phyloP scores from a whole-genome alignment of 2,329 filamentous ascomycete species.

The Aureobasidium melanogenum region DNA sequence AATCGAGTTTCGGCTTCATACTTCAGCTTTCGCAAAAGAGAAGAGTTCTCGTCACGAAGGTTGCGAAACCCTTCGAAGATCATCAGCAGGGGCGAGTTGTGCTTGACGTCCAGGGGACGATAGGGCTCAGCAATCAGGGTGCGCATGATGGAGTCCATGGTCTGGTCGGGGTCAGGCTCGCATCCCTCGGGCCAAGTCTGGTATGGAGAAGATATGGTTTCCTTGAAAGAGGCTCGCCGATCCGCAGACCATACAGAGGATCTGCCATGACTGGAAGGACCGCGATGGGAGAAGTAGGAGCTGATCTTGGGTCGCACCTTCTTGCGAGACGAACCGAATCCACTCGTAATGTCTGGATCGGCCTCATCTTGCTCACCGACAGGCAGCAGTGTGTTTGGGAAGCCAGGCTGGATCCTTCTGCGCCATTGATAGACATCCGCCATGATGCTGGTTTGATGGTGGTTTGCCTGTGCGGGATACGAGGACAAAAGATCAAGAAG shows the following conservation, averaged over 20 bases:
- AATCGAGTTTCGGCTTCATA: slow-evolving; percentile 20
- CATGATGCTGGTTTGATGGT: slow-evolving; percentile 16
- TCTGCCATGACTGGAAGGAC: slow-evolving; percentile 14
- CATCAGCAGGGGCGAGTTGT: slow-evolving; percentile 32
- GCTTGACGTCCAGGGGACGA: slow-evolving; percentile 20
- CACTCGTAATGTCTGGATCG: slow-evolving; percentile 23
- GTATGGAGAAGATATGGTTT: neutral
- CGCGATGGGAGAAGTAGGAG: slow-evolving; percentile 31
- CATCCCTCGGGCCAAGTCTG: neutral
- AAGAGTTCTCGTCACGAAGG: slow-evolving; percentile 27
- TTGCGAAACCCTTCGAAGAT: slow-evolving; percentile 35
- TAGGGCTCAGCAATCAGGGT: slow-evolving; percentile 23
- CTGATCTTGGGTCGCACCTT: slow-evolving; percentile 31
- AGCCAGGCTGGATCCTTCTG: slow-evolving; percentile 25
- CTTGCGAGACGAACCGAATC: slow-evolving; percentile 24
- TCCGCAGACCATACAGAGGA: slow-evolving; percentile 5
- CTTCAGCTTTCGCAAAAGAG: slow-evolving; percentile 21
- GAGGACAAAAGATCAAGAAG: neutral
- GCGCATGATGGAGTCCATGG: slow-evolving; percentile 25
- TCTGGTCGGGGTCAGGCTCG: slow-evolving; percentile 11
- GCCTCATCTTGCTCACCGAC: slow-evolving; percentile 18
- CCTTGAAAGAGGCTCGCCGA: neutral
- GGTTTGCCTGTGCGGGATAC: neutral
- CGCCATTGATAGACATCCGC: slow-evolving; percentile 29
- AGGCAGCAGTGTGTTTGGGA: slow-evolving; percentile 21